Evolutionary conservation across 106 monocot species (phyloP).

Genomic region (Phalaenopsis aphrodite): DNA sequence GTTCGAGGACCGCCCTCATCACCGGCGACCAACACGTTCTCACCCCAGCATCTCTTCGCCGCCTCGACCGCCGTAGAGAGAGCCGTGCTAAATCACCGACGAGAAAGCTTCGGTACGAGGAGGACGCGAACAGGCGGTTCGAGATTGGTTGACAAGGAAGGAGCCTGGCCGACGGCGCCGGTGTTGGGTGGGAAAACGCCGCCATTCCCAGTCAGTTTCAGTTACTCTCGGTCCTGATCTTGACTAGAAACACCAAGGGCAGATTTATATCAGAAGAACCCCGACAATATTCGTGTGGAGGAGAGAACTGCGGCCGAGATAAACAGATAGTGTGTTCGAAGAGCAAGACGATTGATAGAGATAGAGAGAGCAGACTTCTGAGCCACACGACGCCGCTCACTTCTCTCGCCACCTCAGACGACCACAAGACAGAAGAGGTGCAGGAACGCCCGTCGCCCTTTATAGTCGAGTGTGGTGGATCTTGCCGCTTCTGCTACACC

Average conservation of each 20-base stretch:
- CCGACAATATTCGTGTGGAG: slow-evolving; percentile 29
- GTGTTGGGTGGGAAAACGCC: slow-evolving; percentile 15
- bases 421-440: too few relatives aligned
- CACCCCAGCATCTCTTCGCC: background rate
- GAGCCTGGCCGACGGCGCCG: background rate
- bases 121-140: slow-evolving; percentile 8
- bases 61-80: slow-evolving; percentile 4
- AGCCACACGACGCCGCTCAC: slow-evolving; percentile 10
- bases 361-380: slow-evolving; percentile 8
- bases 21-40: slow-evolving; percentile 7
- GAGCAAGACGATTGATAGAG: background rate
- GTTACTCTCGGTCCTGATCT: background rate
- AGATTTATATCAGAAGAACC: background rate
- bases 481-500: too few relatives aligned
- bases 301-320: slow-evolving; percentile 3
- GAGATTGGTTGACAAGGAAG: background rate
- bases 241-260: background rate
- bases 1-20: slow-evolving; percentile 27
- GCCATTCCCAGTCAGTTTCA: slow-evolving; percentile 12
- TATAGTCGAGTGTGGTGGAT: too few relatives aligned
- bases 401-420: background rate
- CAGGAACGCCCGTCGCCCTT: too few relatives aligned
- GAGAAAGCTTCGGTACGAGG: slow-evolving; percentile 5
- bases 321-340: slow-evolving; percentile 15
- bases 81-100: background rate